Evolutionary conservation across 768 basidiomycete genomes (phyloP), one percentile per base, ranked within the genome.

Genomic region (Tylopilus plumbeoviolaceoides): DNA sequence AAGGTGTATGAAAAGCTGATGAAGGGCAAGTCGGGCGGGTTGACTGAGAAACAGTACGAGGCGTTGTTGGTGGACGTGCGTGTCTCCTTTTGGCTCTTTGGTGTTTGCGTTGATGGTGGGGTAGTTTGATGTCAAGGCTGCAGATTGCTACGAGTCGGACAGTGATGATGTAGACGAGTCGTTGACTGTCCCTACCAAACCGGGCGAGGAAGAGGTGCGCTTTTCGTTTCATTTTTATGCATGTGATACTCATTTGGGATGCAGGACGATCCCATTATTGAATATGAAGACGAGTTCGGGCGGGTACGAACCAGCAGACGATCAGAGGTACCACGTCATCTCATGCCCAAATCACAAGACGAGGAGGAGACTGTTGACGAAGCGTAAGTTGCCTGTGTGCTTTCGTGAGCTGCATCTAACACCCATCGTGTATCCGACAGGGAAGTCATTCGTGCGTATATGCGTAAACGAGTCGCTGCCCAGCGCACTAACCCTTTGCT

Each of bases 281-380:
- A 93, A 66, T 92, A 91, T 54, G 83, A 87, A 63, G 91, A 94
- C 58, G 91, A 93, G 63, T 91, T 90, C 63, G 91, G 91, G 33
- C 82, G 91, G n/a, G 59, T 81, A 36, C 75, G 89, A 54, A 87
- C 79, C 1, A 81, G 79, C 17, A 78, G 75, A 47, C 78, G 79
- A 10, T 92, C 91, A 12, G 88, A 93, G 62, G 79, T 93, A 1
- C 91, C 91, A 38, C 78, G 88, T 33, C 72, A 87, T 54, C 71
- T 89, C 9, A 63, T 81, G 6, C 74, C 73, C 9, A 63, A 73
- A 31, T 54, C 70, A n/a, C 73, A 76, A 33, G 72, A 78, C 18
- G 75, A 79, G 21, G 72, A 74, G 30, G 53, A 53, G 25, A 41
- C 14, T 2, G 51, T 65, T 6, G 80, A 82, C 46, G 84, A 88